phyloP scores from a whole-genome alignment of 1,139 yeast species.

The Magnusiomyces sp. region DNA sequence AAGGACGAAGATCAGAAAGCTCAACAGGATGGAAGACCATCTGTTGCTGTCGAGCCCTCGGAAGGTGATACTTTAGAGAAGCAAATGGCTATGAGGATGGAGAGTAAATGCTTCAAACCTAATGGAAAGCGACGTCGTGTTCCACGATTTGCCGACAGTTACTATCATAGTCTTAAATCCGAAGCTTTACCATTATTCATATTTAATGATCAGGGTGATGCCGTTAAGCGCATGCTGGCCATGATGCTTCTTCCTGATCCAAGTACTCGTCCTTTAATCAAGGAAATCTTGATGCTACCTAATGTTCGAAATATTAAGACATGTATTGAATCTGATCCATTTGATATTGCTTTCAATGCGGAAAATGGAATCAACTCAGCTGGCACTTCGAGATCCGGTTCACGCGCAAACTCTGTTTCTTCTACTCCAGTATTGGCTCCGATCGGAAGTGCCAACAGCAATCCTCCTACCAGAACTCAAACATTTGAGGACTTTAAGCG shows the following conservation, averaged over 20 bases:
- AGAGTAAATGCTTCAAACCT: neutral
- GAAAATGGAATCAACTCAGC: neutral
- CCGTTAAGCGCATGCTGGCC: conserved; percentile 22
- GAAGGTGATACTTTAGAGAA: neutral
- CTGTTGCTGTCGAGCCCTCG: neutral
- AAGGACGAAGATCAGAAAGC: too few species aligned
- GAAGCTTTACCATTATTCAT: conserved; percentile 63
- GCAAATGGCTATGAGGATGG: too few species aligned
- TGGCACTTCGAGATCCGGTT: neutral
- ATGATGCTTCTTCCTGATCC: conserved; percentile 68
- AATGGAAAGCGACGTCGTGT: neutral
- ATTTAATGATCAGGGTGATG: conserved; percentile 25
- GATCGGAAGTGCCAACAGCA: neutral
- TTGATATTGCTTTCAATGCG: neutral
- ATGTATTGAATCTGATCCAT: conserved; percentile 1
- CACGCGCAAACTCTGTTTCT: neutral
- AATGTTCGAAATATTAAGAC: neutral
- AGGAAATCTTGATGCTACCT: conserved; percentile 42
- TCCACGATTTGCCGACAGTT: neutral
- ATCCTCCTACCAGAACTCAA: neutral
- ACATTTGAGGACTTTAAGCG: conserved; percentile 1
- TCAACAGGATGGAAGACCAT: too few species aligned
- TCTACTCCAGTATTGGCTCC: neutral
- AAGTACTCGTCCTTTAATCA: conserved; percentile 58
- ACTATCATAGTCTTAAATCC: conserved; percentile 4